Conservation (phyloP, 2,329 filamentous ascomycete species). For the Domatiomyces globalis region DNA sequence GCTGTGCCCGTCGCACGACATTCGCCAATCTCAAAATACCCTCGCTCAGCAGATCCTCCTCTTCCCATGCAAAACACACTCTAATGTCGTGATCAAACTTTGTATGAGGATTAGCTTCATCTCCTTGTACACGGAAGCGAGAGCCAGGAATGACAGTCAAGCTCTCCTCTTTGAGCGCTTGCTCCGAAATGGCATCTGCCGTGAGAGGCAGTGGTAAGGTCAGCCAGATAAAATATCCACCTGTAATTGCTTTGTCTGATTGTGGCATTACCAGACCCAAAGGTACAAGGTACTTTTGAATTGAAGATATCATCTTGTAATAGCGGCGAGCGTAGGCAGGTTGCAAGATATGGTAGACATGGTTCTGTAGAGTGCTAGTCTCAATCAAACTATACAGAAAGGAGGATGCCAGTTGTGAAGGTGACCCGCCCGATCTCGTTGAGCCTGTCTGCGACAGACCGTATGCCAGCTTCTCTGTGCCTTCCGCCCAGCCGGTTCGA, state of each 20-base stretch:
- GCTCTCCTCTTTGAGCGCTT: conserved; percentile 48
- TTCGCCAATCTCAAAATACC: conserved; percentile 51
- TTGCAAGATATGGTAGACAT: conserved; percentile 40
- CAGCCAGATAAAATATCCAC: conserved; percentile 81
- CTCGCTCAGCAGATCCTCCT: conserved; percentile 50
- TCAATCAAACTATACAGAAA: conserved; percentile 42
- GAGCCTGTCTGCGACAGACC: conserved; percentile 47
- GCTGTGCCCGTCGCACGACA: conserved; percentile 14
- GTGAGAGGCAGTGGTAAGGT: conserved; percentile 42
- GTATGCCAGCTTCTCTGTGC: conserved; percentile 45
- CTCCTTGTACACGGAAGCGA: conserved; percentile 53
- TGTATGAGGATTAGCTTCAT: conserved; percentile 34
- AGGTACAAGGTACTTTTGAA: conserved; percentile 46
- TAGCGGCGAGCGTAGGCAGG: conserved; percentile 44
- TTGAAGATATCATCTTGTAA: conserved; percentile 41
- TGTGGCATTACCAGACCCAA: conserved; percentile 43
- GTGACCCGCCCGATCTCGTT: conserved; percentile 44
- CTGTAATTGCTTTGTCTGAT: conserved; percentile 39
- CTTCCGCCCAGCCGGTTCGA: conserved; percentile 80
- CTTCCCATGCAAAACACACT: conserved; percentile 60
- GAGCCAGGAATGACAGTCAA: conserved; percentile 54
- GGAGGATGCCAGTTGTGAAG: conserved; percentile 45
- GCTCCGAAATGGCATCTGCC: conserved; percentile 41
- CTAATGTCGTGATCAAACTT: conserved; percentile 48
- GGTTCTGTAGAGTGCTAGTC: conserved; percentile 37